Evolutionary conservation across 2,329 filamentous ascomycete genomes (phyloP).

Genomic region (Akanthomyces lecanii): DNA sequence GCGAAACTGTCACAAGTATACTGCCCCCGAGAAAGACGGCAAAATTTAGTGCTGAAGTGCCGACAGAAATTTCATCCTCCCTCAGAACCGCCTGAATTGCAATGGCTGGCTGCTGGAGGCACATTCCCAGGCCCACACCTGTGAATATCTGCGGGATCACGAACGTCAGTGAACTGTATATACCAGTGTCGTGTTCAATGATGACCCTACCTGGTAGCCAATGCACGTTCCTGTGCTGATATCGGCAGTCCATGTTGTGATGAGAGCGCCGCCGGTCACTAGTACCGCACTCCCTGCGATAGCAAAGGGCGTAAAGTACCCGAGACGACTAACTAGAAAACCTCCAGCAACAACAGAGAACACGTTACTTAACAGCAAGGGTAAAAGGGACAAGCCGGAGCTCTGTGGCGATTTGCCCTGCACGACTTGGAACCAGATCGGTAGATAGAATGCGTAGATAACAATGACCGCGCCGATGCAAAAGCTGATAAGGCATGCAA

Average conservation of each 20-base stretch:
- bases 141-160: conserved; percentile 31
- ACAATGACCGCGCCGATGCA: conserved; percentile 35
- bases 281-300: conserved; percentile 41
- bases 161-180: neutral
- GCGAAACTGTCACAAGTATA: neutral
- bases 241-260: conserved; percentile 38
- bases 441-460: conserved; percentile 36
- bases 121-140: conserved; percentile 42
- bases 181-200: neutral
- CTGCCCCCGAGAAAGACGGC: conserved; percentile 1
- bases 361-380: conserved; percentile 25
- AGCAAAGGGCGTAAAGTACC: conserved; percentile 41
- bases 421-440: conserved; percentile 36
- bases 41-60: neutral
- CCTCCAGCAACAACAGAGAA: conserved; percentile 39
- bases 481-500: conserved; percentile 32
- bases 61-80: neutral
- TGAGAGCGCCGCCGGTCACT: conserved; percentile 37
- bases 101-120: conserved; percentile 48
- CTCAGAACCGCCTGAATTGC: conserved; percentile 39
- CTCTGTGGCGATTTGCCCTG: conserved; percentile 31
- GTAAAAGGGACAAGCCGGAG: conserved; percentile 35
- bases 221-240: conserved; percentile 43
- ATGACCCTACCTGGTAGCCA: conserved; percentile 39
- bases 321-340: conserved; percentile 30